phyloP scores from a whole-genome alignment of 495 filamentous ascomycete species.

The Penicillium robsamsonii region DNA sequence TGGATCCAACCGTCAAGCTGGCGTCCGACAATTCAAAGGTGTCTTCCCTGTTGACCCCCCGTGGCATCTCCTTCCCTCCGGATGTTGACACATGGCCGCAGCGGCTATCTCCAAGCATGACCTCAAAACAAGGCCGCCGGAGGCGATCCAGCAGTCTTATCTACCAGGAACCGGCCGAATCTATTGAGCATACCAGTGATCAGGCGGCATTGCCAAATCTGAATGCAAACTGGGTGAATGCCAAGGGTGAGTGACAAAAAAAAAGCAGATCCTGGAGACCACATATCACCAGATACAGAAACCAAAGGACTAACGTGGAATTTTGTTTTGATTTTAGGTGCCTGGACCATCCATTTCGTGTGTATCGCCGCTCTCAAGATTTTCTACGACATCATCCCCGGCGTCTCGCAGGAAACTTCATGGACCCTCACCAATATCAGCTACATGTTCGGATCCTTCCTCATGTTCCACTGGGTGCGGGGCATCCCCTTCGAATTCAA shows the following conservation, averaged over 20 bases:
- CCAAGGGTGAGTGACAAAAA: slow-evolving; percentile 70
- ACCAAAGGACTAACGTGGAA: not conserved
- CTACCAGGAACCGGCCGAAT: slow-evolving; percentile 92
- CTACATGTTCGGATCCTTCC: slow-evolving; percentile 97
- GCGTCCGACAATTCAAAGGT: slow-evolving; percentile 67
- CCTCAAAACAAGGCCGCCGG: slow-evolving; percentile 66
- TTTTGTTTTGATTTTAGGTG: slow-evolving; percentile 54
- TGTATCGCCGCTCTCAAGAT: slow-evolving; percentile 88
- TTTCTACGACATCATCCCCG: slow-evolving; percentile 91
- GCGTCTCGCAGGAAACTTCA: slow-evolving; percentile 92
- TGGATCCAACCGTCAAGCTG: slow-evolving; percentile 25
- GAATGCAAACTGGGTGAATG: slow-evolving; percentile 98
- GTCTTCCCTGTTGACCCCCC: slow-evolving; percentile 77
- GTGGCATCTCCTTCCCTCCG: slow-evolving; percentile 77
- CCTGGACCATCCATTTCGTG: slow-evolving; percentile 95
- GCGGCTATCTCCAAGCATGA: slow-evolving; percentile 57
- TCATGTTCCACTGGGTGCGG: slow-evolving; percentile 99
- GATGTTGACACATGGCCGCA: slow-evolving; percentile 63
- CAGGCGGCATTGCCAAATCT: slow-evolving; percentile 91
- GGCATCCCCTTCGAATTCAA: slow-evolving; percentile 99
- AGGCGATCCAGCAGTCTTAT: slow-evolving; percentile 93
- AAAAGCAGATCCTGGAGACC: slow-evolving; percentile 7
- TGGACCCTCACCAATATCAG: slow-evolving; percentile 99
- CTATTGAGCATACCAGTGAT: slow-evolving; percentile 92
- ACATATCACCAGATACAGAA: slow-evolving; percentile 18